Conservation (phyloP, 2,329 filamentous ascomycete species). For the Coleophoma eucalyptorum region DNA sequence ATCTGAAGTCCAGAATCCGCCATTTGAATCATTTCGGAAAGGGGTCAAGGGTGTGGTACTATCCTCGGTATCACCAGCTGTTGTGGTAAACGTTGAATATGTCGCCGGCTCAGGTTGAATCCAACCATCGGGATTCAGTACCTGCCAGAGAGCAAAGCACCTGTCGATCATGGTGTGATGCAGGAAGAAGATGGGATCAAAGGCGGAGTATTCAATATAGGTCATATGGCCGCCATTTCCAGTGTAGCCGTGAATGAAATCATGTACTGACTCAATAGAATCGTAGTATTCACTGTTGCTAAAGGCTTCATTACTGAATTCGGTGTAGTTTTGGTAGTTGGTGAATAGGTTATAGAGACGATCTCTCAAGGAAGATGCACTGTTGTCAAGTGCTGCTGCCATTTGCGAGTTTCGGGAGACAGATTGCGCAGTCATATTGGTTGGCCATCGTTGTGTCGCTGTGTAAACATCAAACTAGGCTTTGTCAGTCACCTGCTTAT, state of each 20-base stretch:
- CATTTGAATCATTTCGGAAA: conserved; percentile 41
- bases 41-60: conserved; percentile 31
- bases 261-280: conserved; percentile 63
- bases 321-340: conserved; percentile 62
- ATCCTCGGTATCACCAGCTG: conserved; percentile 13
- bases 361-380: conserved; percentile 51
- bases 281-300: conserved; percentile 46
- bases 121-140: conserved; percentile 31
- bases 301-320: conserved; percentile 67
- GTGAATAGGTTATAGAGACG: conserved; percentile 66
- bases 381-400: conserved; percentile 46
- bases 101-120: conserved; percentile 27
- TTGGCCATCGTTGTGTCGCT: conserved; percentile 54
- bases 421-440: conserved; percentile 34
- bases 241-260: conserved; percentile 58
- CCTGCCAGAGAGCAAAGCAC: conserved; percentile 50
- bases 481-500: not conserved
- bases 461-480: conserved; percentile 54
- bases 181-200: conserved; percentile 46
- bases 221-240: conserved; percentile 48
- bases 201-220: conserved; percentile 37
- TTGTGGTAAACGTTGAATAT: conserved; percentile 28
- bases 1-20: conserved; percentile 38
- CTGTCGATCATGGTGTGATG: conserved; percentile 57
- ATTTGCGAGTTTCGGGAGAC: conserved; percentile 57